phyloP scores from a whole-genome alignment of 1,284 basidiomycete species.

The Coniophora puteana region DNA sequence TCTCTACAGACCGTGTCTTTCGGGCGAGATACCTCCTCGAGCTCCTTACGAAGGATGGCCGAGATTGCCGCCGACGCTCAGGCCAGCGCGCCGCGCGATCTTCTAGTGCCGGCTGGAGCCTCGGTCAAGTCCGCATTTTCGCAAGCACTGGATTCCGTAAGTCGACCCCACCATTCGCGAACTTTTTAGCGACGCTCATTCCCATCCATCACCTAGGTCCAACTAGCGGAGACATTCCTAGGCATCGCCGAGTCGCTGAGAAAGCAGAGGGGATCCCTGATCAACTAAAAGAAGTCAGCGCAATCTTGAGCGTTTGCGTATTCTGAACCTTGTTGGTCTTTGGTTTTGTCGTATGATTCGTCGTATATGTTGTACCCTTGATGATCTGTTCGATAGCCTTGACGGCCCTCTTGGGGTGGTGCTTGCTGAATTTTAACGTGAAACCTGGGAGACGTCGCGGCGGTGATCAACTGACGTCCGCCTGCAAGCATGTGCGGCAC shows the following conservation, averaged over 20 bases:
- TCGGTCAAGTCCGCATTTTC: conserved; percentile 43
- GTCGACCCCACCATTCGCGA: conserved; percentile 6
- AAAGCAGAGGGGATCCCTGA: conserved; percentile 46
- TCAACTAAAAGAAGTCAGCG: conserved; percentile 23
- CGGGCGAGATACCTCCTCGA: conserved; percentile 33
- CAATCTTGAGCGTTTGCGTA: too few species aligned
- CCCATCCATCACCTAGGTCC: conserved; percentile 32
- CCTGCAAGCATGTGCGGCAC: too few species aligned
- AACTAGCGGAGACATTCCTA: conserved; percentile 54
- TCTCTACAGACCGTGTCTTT: conserved; percentile 59
- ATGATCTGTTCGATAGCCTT: too few species aligned
- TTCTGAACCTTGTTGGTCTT: too few species aligned
- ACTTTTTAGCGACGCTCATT: background rate
- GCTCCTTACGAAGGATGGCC: conserved; percentile 43
- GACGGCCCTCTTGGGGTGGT: too few species aligned
- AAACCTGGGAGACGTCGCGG: too few species aligned
- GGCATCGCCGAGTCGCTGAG: conserved; percentile 54
- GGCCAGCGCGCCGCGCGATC: conserved; percentile 37
- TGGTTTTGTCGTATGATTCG: too few species aligned
- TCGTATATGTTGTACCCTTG: too few species aligned
- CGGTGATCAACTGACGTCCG: too few species aligned
- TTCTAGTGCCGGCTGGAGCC: conserved; percentile 28
- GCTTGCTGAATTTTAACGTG: too few species aligned
- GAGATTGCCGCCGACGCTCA: conserved; percentile 48
- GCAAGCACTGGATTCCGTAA: conserved; percentile 49